phyloP scores from a whole-genome alignment of 1,139 yeast genomes.

The Scheffersomyces insectosa region DNA sequence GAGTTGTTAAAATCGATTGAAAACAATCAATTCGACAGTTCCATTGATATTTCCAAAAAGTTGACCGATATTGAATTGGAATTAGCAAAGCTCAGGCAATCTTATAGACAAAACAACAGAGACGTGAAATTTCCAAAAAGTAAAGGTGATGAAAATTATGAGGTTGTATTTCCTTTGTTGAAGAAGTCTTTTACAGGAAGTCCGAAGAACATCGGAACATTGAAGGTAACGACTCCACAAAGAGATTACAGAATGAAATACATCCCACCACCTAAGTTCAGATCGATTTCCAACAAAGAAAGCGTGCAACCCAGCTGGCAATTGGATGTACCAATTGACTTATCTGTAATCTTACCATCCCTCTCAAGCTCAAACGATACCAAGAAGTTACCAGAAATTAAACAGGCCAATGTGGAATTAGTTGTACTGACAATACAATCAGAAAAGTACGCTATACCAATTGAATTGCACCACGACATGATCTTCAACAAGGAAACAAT shows the following conservation, averaged over 20 bases:
- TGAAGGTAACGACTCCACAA: slow-evolving; percentile 30
- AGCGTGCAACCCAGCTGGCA: slow-evolving; percentile 23
- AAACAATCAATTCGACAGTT: slow-evolving; percentile 11
- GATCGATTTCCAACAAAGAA: slow-evolving; percentile 8
- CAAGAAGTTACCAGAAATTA: slow-evolving; percentile 18
- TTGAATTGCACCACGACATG: slow-evolving; percentile 23
- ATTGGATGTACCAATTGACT: slow-evolving; percentile 30
- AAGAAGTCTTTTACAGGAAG: slow-evolving; percentile 14
- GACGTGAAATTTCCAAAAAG: neutral
- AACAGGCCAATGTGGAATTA: slow-evolving; percentile 15
- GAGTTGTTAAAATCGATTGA: slow-evolving; percentile 20
- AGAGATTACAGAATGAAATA: slow-evolving; percentile 27
- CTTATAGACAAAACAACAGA: slow-evolving; percentile 11
- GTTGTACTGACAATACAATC: slow-evolving; percentile 20
- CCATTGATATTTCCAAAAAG: slow-evolving; percentile 15
- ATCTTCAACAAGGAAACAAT: slow-evolving; percentile 14
- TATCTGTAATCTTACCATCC: slow-evolving; percentile 14
- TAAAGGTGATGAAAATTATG: slow-evolving; percentile 5
- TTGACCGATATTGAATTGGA: slow-evolving; percentile 19
- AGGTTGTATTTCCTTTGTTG: slow-evolving; percentile 13
- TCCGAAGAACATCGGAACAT: slow-evolving; percentile 15
- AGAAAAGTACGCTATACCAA: slow-evolving; percentile 18
- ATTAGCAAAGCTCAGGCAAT: slow-evolving; percentile 20
- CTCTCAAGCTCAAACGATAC: slow-evolving; percentile 1
- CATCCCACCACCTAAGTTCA: slow-evolving; percentile 31